These are phyloP conservation scores for Candida neerlandica DNA, from an alignment of 1,139 yeast species.

Conservation along the genomic window DNA sequence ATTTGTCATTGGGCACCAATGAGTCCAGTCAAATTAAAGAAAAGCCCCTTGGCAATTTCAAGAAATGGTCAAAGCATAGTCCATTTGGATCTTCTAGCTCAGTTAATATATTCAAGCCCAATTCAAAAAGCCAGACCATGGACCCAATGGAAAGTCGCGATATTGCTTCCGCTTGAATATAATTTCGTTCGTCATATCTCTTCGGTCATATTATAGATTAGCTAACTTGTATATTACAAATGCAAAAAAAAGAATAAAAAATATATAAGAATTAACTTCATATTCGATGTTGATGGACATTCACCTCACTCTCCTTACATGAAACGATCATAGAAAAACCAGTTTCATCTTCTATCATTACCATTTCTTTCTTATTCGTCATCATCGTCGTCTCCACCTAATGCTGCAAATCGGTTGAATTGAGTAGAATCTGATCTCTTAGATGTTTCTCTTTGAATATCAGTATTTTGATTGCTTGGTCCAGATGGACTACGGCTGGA, in stretches of 20 bases:
- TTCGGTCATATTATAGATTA: neutral
- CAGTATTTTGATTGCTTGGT: slow-evolving; percentile 8
- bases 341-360: slow-evolving; percentile 3
- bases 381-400: slow-evolving; percentile 45
- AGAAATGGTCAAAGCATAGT: slow-evolving; percentile 4
- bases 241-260: neutral
- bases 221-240: slow-evolving; percentile 3
- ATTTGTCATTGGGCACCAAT: slow-evolving; percentile 2
- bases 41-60: neutral
- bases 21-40: slow-evolving; percentile 1
- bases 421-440: slow-evolving; percentile 51
- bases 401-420: slow-evolving; percentile 59
- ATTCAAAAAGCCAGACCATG: neutral
- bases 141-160: neutral
- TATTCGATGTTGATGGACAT: slow-evolving; percentile 2
- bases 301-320: neutral
- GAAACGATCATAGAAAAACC: neutral
- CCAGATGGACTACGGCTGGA: slow-evolving; percentile 6
- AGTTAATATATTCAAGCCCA: neutral
- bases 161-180: slow-evolving; percentile 1
- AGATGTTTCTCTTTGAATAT: slow-evolving; percentile 38
- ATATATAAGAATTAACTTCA: slow-evolving; percentile 2
- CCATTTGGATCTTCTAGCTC: slow-evolving; percentile 1
- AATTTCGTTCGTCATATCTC: neutral
- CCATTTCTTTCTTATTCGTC: slow-evolving; percentile 16